Percentiles rank a stretch among this genome's conserved stretches.
Evolutionary conservation across 2,329 filamentous ascomycete species (phyloP).

Genomic region (Aspergillus arachidicola): DNA sequence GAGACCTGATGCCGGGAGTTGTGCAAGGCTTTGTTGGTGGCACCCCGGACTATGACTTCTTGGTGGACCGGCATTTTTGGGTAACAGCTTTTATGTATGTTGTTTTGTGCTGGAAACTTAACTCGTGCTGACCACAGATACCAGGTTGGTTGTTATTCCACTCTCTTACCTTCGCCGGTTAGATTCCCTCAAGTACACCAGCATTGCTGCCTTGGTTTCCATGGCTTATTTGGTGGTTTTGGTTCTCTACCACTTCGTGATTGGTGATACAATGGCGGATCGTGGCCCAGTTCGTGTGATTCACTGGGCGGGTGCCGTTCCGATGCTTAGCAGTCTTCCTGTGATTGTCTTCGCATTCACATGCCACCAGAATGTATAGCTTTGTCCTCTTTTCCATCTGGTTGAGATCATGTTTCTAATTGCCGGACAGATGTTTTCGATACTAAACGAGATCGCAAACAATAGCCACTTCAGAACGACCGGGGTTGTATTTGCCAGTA

Average conservation of each 20-base stretch:
- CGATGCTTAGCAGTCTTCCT: constrained; percentile 81
- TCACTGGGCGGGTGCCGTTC: constrained; percentile 75
- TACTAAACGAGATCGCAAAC: constrained; percentile 90
- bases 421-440: constrained; percentile 83
- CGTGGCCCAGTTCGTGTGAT: constrained; percentile 76
- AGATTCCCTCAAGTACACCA: constrained; percentile 97
- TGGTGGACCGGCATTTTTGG: constrained; percentile 94
- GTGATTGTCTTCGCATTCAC: constrained; percentile 99
- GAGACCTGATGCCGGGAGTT: constrained; percentile 96
- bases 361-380: constrained; percentile 88
- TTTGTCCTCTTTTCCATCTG: background rate
- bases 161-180: constrained; percentile 87
- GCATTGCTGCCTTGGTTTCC: constrained; percentile 83
- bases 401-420: constrained; percentile 4
- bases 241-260: constrained; percentile 87
- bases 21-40: constrained; percentile 74
- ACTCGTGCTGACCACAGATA: constrained; percentile 19
- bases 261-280: constrained; percentile 72
- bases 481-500: constrained; percentile 77
- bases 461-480: constrained; percentile 78
- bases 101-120: background rate
- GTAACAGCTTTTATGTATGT: constrained; percentile 89
- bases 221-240: constrained; percentile 93
- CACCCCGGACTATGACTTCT: constrained; percentile 67
- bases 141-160: constrained; percentile 85